Conservation (phyloP, 2,329 filamentous ascomycete genomes). For the Dothiorella sarmentorum region DNA sequence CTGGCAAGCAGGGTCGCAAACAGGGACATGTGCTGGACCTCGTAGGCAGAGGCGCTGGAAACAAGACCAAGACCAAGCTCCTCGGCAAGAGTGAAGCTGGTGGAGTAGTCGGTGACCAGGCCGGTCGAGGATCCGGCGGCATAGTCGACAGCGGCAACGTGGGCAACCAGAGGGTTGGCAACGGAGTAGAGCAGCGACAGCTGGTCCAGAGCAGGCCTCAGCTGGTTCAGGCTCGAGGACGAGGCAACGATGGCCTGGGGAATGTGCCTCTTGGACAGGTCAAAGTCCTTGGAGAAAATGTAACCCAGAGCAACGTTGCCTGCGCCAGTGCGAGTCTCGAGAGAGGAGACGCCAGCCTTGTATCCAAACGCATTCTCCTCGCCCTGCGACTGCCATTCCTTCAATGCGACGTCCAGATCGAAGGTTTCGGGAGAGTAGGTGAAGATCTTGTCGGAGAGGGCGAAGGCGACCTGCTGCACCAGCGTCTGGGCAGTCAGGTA, state of each 20-base stretch:
- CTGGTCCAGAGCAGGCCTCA: conserved; percentile 85
- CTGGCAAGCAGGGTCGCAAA: conserved; percentile 77
- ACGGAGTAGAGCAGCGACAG: conserved; percentile 87
- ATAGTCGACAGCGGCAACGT: conserved; percentile 90
- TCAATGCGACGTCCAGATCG: conserved; percentile 79
- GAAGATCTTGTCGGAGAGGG: conserved; percentile 95
- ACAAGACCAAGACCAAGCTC: conserved; percentile 87
- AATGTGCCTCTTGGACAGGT: conserved; percentile 83
- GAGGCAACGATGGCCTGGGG: conserved; percentile 89
- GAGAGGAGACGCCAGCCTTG: conserved; percentile 69
- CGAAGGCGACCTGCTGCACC: conserved; percentile 93
- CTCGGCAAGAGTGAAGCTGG: conserved; percentile 75
- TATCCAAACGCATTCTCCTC: conserved; percentile 81
- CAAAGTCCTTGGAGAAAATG: conserved; percentile 96
- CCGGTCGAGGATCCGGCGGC: conserved; percentile 60
- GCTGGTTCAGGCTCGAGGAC: conserved; percentile 73
- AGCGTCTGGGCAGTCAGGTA: conserved; percentile 92
- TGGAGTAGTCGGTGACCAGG: conserved; percentile 82
- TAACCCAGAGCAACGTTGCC: conserved; percentile 91
- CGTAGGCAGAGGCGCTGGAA: conserved; percentile 79
- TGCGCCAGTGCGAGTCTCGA: conserved; percentile 86
- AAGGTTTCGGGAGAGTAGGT: conserved; percentile 94
- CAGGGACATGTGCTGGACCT: conserved; percentile 93
- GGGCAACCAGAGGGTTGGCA: conserved; percentile 87
- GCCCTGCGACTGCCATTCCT: conserved; percentile 66